A percentile compares a stretch with the other conserved stretches of the same genome.
These are phyloP conservation scores for Rhodamnia argentea DNA, from an alignment of 345 rosid species.

Conservation along the genomic window DNA sequence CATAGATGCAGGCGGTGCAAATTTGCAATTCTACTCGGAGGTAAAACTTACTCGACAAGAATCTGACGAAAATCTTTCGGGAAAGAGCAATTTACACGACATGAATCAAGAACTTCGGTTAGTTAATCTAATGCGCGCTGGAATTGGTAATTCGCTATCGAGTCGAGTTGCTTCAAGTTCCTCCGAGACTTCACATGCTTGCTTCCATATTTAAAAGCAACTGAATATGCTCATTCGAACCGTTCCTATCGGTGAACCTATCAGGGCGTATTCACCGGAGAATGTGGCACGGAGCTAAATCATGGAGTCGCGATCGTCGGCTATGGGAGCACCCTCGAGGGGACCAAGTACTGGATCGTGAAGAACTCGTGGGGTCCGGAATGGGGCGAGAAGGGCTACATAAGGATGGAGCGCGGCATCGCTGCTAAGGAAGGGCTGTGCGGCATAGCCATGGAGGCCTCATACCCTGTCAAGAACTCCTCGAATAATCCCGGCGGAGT, in stretches of 20 bases:
- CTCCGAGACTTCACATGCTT: background rate
- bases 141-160: background rate
- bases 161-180: background rate
- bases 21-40: constrained; percentile 42
- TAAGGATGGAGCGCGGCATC: constrained; percentile 48
- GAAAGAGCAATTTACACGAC: background rate
- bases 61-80: background rate
- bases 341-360: constrained; percentile 64
- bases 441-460: constrained; percentile 67
- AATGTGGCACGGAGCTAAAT: constrained; percentile 45
- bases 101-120: background rate
- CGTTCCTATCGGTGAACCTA: background rate
- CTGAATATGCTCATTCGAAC: background rate
- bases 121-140: background rate
- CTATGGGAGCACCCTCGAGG: constrained; percentile 43
- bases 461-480: constrained; percentile 51
- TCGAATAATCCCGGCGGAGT: constrained; percentile 11
- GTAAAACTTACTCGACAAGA: background rate
- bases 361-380: constrained; percentile 61
- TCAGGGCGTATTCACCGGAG: constrained; percentile 59
- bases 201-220: background rate
- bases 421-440: constrained; percentile 38
- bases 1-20: constrained; percentile 34
- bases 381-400: constrained; percentile 75
- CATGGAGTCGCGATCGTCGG: constrained; percentile 61